Percentiles rank a stretch among this genome's conserved stretches.
These are phyloP conservation scores for Spathaspora girioi DNA, from an alignment of 805 yeast species.

Conservation along the genomic window DNA sequence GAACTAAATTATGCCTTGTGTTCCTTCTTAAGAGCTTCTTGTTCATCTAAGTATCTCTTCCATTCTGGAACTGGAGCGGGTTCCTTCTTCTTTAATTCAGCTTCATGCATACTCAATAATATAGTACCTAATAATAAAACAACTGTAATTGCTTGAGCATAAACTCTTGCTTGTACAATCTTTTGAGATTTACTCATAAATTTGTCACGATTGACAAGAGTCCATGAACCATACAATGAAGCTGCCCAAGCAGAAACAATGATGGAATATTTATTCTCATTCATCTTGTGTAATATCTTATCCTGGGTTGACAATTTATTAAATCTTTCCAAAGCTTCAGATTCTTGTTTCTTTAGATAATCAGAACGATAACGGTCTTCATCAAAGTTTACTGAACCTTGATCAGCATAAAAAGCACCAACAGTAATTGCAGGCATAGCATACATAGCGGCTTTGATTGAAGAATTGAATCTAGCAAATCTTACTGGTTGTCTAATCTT, in stretches of 20 bases:
- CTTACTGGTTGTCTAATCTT: conserved; percentile 38
- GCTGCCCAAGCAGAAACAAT: conserved; percentile 77
- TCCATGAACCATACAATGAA: conserved; percentile 77
- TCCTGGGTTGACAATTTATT: conserved; percentile 44
- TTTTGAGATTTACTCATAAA: conserved; percentile 71
- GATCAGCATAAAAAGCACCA: conserved; percentile 66
- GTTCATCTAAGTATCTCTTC: conserved; percentile 27
- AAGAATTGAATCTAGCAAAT: conserved; percentile 34
- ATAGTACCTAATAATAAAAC: conserved; percentile 64
- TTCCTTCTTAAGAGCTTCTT: conserved; percentile 7
- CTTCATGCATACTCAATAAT: conserved; percentile 59
- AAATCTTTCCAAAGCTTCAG: conserved; percentile 53
- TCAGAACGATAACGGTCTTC: conserved; percentile 52
- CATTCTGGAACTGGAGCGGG: conserved; percentile 32
- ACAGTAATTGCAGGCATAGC: conserved; percentile 64
- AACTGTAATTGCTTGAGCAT: conserved; percentile 80
- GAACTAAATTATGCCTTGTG: neutral
- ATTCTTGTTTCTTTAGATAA: conserved; percentile 33
- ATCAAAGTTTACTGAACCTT: conserved; percentile 66
- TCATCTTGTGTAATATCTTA: conserved; percentile 45
- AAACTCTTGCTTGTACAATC: conserved; percentile 82
- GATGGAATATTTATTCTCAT: conserved; percentile 60
- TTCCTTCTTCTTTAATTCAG: conserved; percentile 38
- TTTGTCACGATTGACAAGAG: conserved; percentile 62
- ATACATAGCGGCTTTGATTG: conserved; percentile 58